Evolutionary conservation across 1,284 basidiomycete genomes (phyloP).

Genomic region (Marasmius tenuissimus): DNA sequence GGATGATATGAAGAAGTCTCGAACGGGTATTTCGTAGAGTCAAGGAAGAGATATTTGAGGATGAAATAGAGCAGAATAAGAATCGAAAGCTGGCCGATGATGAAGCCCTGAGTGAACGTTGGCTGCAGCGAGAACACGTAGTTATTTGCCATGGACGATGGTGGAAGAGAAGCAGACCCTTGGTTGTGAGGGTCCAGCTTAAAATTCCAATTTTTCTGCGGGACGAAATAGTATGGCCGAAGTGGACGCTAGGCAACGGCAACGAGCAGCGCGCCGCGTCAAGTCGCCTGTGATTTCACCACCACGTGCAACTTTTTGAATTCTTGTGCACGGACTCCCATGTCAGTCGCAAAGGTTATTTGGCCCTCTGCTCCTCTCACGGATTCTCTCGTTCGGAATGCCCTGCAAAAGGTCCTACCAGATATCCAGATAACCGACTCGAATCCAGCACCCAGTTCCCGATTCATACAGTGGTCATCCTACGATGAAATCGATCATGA

Average conservation of each 20-base stretch:
- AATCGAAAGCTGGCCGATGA: constrained; percentile 79
- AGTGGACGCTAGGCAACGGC: background rate
- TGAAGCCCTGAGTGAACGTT: constrained; percentile 81
- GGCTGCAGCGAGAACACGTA: constrained; percentile 74
- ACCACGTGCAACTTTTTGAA: constrained; percentile 1
- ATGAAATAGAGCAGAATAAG: constrained; percentile 66
- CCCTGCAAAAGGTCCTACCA: constrained; percentile 36
- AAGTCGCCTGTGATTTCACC: constrained; percentile 3
- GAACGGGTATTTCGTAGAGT: constrained; percentile 57
- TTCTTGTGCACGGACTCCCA: background rate
- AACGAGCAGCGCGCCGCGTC: background rate
- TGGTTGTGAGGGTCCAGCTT: background rate
- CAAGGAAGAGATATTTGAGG: constrained; percentile 81
- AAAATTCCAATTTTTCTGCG: background rate
- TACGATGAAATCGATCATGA: constrained; percentile 86
- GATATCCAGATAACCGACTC: constrained; percentile 25
- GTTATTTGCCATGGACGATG: constrained; percentile 49
- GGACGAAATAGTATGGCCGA: background rate
- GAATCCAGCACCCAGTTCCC: constrained; percentile 26
- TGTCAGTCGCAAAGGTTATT: constrained; percentile 50
- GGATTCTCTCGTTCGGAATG: constrained; percentile 61
- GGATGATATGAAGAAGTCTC: constrained; percentile 60
- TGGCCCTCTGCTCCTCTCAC: constrained; percentile 85
- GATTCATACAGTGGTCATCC: constrained; percentile 72
- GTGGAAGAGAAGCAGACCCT: background rate